Evolutionary conservation across 1,139 yeast genomes (phyloP).

Genomic region (Meyerozyma carpophila): DNA sequence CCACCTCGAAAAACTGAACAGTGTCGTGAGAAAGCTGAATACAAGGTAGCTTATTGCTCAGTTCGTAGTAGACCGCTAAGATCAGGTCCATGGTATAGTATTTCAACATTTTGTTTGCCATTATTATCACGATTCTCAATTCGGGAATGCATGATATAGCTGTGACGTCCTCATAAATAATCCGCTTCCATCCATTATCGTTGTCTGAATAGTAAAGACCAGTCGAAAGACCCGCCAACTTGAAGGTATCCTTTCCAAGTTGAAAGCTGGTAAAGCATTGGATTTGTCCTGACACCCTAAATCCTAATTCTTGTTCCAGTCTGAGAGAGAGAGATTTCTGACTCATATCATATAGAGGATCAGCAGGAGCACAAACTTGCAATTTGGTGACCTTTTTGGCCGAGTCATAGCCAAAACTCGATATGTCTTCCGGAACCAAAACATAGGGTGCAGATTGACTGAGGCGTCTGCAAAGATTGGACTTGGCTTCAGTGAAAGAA

Average conservation of each 20-base stretch:
- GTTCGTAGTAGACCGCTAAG: slow-evolving; percentile 34
- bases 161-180: slow-evolving; percentile 54
- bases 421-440: slow-evolving; percentile 49
- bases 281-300: neutral
- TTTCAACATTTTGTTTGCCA: slow-evolving; percentile 55
- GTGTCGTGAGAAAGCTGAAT: slow-evolving; percentile 26
- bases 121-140: slow-evolving; percentile 52
- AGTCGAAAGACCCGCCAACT: slow-evolving; percentile 28
- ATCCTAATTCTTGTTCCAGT: slow-evolving; percentile 2
- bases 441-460: slow-evolving; percentile 50
- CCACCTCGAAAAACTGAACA: slow-evolving; percentile 53
- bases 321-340: neutral
- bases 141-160: slow-evolving; percentile 58
- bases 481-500: slow-evolving; percentile 50
- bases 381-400: slow-evolving; percentile 48
- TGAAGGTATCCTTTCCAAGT: slow-evolving; percentile 12
- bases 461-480: slow-evolving; percentile 42
- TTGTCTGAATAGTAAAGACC: slow-evolving; percentile 47
- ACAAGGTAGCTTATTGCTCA: slow-evolving; percentile 23
- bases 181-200: slow-evolving; percentile 54
- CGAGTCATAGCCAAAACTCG: slow-evolving; percentile 61
- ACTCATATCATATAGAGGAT: slow-evolving; percentile 46
- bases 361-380: slow-evolving; percentile 58
- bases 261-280: neutral
- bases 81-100: slow-evolving; percentile 54